phyloP scores from a whole-genome alignment of 1,284 basidiomycete genomes.

The Tausonia pullulans region DNA sequence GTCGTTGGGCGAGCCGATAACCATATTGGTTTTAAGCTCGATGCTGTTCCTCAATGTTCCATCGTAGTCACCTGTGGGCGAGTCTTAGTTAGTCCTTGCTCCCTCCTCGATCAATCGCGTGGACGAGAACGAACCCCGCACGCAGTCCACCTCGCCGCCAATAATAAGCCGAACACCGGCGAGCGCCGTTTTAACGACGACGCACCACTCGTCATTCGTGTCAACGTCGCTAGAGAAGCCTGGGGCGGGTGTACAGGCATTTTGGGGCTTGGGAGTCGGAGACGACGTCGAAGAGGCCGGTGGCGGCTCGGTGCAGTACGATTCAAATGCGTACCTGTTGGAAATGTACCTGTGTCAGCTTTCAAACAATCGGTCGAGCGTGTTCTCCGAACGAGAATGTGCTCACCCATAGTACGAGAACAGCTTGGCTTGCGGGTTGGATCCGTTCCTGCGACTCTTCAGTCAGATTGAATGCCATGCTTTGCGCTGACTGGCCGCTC shows the following conservation, averaged over 20 bases:
- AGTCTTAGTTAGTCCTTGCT: not conserved
- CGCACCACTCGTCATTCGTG: constrained; percentile 94
- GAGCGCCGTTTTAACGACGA: constrained; percentile 78
- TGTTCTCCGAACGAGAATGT: not conserved
- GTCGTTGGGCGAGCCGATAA: constrained; percentile 57
- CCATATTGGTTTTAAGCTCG: constrained; percentile 85
- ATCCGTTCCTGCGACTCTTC: not conserved
- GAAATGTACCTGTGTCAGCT: not conserved
- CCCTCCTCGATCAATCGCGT: not conserved
- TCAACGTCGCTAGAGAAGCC: constrained; percentile 82
- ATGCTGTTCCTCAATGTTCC: constrained; percentile 42
- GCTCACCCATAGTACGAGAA: constrained; percentile 1
- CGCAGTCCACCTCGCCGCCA: constrained; percentile 93
- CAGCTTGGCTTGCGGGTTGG: not conserved
- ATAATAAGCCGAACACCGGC: constrained; percentile 69
- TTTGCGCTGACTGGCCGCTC: not conserved
- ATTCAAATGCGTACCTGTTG: constrained; percentile 10
- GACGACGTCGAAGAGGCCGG: not conserved
- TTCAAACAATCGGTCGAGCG: not conserved
- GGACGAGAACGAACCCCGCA: constrained; percentile 47
- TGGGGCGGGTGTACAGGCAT: not conserved
- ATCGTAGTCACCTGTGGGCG: constrained; percentile 16
- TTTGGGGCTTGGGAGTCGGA: not conserved
- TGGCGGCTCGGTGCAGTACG: constrained; percentile 4
- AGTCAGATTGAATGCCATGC: not conserved